Evolutionary conservation across 306 rosid genomes (phyloP), one percentile per base, ranked within the genome.

Genomic region (Medicago arabica): DNA sequence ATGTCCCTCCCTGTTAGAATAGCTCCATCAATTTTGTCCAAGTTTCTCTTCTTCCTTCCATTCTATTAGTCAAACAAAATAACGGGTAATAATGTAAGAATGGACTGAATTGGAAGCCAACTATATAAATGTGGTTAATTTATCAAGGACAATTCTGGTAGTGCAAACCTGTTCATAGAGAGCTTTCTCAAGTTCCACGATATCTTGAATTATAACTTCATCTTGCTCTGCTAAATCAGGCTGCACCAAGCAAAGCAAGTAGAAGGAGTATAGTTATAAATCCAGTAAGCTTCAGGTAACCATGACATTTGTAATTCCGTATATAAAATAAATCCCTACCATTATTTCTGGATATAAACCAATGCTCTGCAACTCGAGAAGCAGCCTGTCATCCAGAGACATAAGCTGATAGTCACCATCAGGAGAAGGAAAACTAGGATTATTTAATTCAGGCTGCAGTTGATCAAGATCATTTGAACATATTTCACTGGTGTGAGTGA

Each of bases 191-290:
- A 88, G 91, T 85, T 82, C 92, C 83, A 83, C 61, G 78, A 91
- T 91, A 77, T 89, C 91, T 73, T 88, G 88, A 74, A 78, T 84
- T 74, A 91, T 83, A 25, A 77, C 85, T 69, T 93, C 97, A 73
- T 92, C 97, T 84, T 90, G 93, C 72, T 89, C 90, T 3, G 89
- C 78, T 77, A 93, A 87, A 86, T 88, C 92, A 69, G 98, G 96
- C 98, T 93, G 81, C 84, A 81, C 73, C 63, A 79, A 76, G 71
- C 63, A 78, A 85, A 74, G 70, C 72, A 84, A 75, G 75, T 67
- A 64, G 17, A 82, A 70, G 31, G 72, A 71, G 59, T 38, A 74
- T 14, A 71, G 19, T 55, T 75, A 80, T 63, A 74, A 63, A 79
- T 78, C 57, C 51, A 41, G 69, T 41, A 60, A 72, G 28, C 68